These are phyloP conservation scores for Pseudopediastrum boryanum DNA, from an alignment of 139 green algal genomes.

Conservation along the genomic window DNA sequence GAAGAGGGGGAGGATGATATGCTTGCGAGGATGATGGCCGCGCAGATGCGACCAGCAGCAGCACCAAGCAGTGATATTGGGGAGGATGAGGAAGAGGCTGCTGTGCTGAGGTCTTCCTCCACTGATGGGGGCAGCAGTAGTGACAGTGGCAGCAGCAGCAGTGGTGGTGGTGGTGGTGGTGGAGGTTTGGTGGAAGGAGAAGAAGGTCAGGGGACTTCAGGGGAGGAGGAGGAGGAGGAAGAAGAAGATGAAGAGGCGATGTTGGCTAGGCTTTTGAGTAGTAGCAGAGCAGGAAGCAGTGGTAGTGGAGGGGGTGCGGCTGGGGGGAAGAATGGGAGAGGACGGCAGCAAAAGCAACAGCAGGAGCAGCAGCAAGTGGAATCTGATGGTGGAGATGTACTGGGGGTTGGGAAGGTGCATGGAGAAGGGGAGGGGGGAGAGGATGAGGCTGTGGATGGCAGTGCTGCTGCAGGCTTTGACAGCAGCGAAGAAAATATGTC, in stretches of 20 bases:
- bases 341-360: constrained; percentile 7
- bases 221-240: constrained; percentile 45
- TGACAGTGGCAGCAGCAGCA: too few species aligned
- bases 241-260: constrained; percentile 68
- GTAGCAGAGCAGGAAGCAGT: constrained; percentile 11
- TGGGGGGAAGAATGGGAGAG: neutral
- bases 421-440: neutral
- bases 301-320: constrained; percentile 11
- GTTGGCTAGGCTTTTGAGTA: constrained; percentile 60
- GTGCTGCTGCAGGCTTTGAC: neutral
- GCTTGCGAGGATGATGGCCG: constrained; percentile 6
- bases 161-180: neutral
- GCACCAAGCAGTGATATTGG: neutral
- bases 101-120: too few species aligned
- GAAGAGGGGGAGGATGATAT: constrained; percentile 30
- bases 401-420: neutral
- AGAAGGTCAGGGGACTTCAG: neutral
- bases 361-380: constrained; percentile 13
- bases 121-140: too few species aligned
- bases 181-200: neutral
- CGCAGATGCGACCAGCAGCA: neutral
- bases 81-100: constrained; percentile 10
- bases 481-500: neutral
- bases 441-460: neutral
- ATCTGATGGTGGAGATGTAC: too few species aligned